Evolutionary conservation across 495 filamentous ascomycete species (phyloP), one percentile per base, ranked within the genome.

Genomic region (Tuber magnatum): DNA sequence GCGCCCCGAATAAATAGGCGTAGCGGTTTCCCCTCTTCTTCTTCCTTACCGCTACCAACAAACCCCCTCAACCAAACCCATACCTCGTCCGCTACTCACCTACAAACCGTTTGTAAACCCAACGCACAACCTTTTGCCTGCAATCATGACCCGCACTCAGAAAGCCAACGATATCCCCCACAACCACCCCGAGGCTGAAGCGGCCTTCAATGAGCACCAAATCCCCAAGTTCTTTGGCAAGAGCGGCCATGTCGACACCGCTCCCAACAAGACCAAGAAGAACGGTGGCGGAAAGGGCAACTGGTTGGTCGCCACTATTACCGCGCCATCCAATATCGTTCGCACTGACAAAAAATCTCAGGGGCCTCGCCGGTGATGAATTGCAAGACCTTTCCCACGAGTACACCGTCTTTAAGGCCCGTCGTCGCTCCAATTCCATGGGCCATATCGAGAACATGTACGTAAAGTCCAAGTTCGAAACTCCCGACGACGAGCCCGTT

Each of bases 191-290:
- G 87, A 88, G 68, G 86, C 87, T 75, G 86, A 89, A 77, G 92
- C 89, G 56, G 88, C 88, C 70, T 82, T 85, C 24, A 84, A 88
- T 65, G 88, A 91, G 78, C 91, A 94, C 48, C 88, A 91, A 76
- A 84, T 97, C 40, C 94, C 95, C 80, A 92, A 93, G 80, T 97
- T 90, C 88, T 98, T 98, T 83, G 93, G 88, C 82, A 97, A 97
- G 87, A 85, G 88, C 44, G 95, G 94, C 78, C 92, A 91, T 81
- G 86, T 89, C 80, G 94, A 93, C 81, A 85, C 86, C 78, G 91
- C 96, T 81, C 95, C 94, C 61, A 92, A 92, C 84, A 95, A 95
- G 88, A 92, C 91, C 78, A 97, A 97, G 90, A 98, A 98, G 87
- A 92, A 97, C 77, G 94, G 94, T 71, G 92, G 89, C 71, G 94